phyloP scores from a whole-genome alignment of 2,329 filamentous ascomycete species.

The Neocatenulostroma microsporum region DNA sequence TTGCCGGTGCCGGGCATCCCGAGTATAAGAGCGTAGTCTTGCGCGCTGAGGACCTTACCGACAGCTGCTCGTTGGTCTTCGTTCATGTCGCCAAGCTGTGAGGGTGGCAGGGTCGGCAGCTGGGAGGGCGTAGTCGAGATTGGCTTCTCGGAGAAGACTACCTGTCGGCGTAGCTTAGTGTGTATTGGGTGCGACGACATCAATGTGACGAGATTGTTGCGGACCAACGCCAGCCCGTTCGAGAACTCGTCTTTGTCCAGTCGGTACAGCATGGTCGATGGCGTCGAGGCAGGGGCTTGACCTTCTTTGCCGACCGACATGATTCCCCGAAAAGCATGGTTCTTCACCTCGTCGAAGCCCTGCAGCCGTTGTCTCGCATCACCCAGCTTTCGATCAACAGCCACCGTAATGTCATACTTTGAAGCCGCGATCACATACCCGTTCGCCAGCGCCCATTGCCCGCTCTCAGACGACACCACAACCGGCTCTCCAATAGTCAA shows the following conservation, averaged over 20 bases:
- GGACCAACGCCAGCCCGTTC: conserved; percentile 90
- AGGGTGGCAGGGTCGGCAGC: conserved; percentile 14
- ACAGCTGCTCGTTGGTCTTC: conserved; percentile 80
- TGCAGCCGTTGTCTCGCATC: conserved; percentile 69
- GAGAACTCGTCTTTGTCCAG: conserved; percentile 98
- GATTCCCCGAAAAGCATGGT: conserved; percentile 83
- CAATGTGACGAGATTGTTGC: conserved; percentile 86
- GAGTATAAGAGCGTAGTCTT: conserved; percentile 92
- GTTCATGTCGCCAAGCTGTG: conserved; percentile 54
- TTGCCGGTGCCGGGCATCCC: conserved; percentile 99
- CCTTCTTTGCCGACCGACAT: conserved; percentile 68
- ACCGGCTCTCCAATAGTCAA: conserved; percentile 81
- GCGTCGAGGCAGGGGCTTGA: conserved; percentile 10
- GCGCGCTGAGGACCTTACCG: conserved; percentile 88
- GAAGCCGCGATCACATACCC: conserved; percentile 77
- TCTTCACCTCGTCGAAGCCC: conserved; percentile 66
- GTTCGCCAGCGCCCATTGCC: conserved; percentile 89
- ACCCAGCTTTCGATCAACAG: conserved; percentile 82
- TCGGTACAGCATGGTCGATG: conserved; percentile 60
- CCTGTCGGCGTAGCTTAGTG: conserved; percentile 61
- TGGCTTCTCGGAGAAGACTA: conserved; percentile 69
- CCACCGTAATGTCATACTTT: conserved; percentile 70
- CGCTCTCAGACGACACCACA: conserved; percentile 91
- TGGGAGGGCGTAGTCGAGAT: conserved; percentile 54
- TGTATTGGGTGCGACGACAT: conserved; percentile 50